Percentiles rank a stretch among this genome's conserved stretches.
Conservation (phyloP, 768 basidiomycete species). For the Boletus vermiculosoides region DNA sequence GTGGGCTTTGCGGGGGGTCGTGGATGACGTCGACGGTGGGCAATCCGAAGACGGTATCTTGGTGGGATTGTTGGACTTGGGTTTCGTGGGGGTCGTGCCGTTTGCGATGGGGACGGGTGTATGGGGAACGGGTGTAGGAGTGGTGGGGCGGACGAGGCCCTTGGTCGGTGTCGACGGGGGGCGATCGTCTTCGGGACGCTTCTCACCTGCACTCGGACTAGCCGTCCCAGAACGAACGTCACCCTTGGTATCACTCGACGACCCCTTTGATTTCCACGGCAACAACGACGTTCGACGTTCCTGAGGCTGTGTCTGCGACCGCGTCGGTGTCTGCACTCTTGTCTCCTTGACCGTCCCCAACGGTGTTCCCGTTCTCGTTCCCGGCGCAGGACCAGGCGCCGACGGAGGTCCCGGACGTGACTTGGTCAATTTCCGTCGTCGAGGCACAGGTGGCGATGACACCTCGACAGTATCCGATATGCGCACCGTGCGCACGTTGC, state of each 20-base stretch:
- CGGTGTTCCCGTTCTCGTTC: neutral
- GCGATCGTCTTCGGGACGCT: neutral
- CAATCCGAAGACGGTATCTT: neutral
- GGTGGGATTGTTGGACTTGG: neutral
- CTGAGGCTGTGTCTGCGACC: neutral
- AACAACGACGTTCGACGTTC: constrained; percentile 22
- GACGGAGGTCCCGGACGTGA: constrained; percentile 3
- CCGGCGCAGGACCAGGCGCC: neutral
- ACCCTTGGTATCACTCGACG: constrained; percentile 1
- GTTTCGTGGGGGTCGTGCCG: neutral
- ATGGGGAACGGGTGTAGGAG: neutral
- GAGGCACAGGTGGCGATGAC: constrained; percentile 11
- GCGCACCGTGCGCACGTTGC: constrained; percentile 25
- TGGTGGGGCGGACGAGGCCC: neutral
- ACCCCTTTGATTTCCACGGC: constrained; percentile 23
- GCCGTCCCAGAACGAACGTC: neutral
- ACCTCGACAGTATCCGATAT: constrained; percentile 28
- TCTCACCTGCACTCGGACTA: neutral
- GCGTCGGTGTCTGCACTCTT: neutral
- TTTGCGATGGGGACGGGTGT: neutral
- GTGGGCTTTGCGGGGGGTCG: constrained; percentile 12
- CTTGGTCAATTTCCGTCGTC: constrained; percentile 27
- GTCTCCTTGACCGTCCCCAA: neutral
- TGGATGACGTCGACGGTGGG: neutral
- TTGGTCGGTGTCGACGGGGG: neutral